Conservation (phyloP, 1,284 basidiomycete species). For the Coniophora puteana region DNA sequence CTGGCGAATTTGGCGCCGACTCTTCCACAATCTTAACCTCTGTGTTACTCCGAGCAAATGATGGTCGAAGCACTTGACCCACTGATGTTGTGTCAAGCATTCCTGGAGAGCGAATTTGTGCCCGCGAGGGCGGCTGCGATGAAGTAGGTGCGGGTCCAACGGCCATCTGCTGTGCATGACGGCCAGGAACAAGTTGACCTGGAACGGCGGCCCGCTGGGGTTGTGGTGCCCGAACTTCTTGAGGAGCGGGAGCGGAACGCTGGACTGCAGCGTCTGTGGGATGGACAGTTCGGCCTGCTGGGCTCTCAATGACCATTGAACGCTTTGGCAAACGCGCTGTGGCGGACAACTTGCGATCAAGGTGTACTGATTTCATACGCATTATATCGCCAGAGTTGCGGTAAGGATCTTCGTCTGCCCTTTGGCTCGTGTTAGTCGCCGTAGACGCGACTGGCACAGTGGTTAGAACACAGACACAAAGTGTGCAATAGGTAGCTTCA, state of each 20-base stretch:
- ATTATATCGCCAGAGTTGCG: slow-evolving; percentile 89
- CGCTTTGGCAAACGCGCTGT: slow-evolving; percentile 90
- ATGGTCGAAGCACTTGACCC: slow-evolving; percentile 63
- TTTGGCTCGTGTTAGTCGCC: slow-evolving; percentile 26
- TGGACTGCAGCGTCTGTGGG: slow-evolving; percentile 47
- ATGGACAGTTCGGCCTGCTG: slow-evolving; percentile 85
- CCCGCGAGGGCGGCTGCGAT: slow-evolving; percentile 34
- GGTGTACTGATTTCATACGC: slow-evolving; percentile 88
- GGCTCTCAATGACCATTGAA: slow-evolving; percentile 94
- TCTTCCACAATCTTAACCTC: slow-evolving; percentile 91
- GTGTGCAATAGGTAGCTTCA: slow-evolving; percentile 17
- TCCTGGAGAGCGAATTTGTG: slow-evolving; percentile 36
- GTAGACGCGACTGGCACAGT: slow-evolving; percentile 31
- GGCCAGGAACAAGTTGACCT: slow-evolving; percentile 33
- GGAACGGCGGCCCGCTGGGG: slow-evolving; percentile 31
- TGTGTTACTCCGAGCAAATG: slow-evolving; percentile 79
- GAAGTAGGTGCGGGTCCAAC: slow-evolving; percentile 13
- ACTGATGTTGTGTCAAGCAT: slow-evolving; percentile 32
- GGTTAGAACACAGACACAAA: slow-evolving; percentile 8
- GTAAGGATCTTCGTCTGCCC: slow-evolving; percentile 63
- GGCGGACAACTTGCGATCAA: slow-evolving; percentile 93
- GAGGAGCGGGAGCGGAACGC: slow-evolving; percentile 22
- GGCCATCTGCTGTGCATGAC: slow-evolving; percentile 13
- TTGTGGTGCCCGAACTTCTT: slow-evolving; percentile 24
- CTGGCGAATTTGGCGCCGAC: slow-evolving; percentile 65